A percentile compares a stretch with the other conserved stretches of the same genome.
Evolutionary conservation across 805 yeast genomes (phyloP).

Genomic region (Citeromyces matritensis): DNA sequence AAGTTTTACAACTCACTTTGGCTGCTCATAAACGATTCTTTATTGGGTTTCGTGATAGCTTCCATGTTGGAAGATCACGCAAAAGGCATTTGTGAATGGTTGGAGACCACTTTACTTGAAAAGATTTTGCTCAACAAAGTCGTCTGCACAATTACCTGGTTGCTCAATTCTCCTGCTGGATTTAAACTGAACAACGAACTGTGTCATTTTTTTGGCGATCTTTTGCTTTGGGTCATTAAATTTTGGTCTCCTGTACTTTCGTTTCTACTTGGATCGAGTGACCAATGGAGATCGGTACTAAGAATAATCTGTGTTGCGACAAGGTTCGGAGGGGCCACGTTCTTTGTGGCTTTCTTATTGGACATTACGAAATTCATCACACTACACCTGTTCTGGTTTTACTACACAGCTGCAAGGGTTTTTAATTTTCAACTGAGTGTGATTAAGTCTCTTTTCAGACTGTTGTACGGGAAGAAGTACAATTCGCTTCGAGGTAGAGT

Average conservation of each 20-base stretch:
- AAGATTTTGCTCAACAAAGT: constrained; percentile 27
- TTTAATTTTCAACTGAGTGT: constrained; percentile 62
- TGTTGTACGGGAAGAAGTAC: constrained; percentile 81
- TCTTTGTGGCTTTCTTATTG: constrained; percentile 46
- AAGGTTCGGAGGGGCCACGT: constrained; percentile 41
- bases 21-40: constrained; percentile 72
- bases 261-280: background rate
- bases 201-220: constrained; percentile 73
- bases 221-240: constrained; percentile 72
- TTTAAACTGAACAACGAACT: constrained; percentile 80
- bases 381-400: constrained; percentile 64
- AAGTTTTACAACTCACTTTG: constrained; percentile 77
- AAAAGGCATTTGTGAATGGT: constrained; percentile 6
- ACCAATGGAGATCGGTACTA: background rate
- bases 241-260: constrained; percentile 29
- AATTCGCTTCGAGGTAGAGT: constrained; percentile 75
- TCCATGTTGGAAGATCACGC: constrained; percentile 19
- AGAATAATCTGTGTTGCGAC: constrained; percentile 4
- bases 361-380: constrained; percentile 54
- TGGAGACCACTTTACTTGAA: constrained; percentile 18
- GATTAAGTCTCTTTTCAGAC: constrained; percentile 58
- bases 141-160: constrained; percentile 42
- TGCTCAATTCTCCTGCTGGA: constrained; percentile 88
- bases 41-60: constrained; percentile 54
- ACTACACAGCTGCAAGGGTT: constrained; percentile 63